Evolutionary conservation across 164 flowering plant genomes (phyloP), one percentile per base, ranked within the genome.

Genomic region (Malania oleifera): DNA sequence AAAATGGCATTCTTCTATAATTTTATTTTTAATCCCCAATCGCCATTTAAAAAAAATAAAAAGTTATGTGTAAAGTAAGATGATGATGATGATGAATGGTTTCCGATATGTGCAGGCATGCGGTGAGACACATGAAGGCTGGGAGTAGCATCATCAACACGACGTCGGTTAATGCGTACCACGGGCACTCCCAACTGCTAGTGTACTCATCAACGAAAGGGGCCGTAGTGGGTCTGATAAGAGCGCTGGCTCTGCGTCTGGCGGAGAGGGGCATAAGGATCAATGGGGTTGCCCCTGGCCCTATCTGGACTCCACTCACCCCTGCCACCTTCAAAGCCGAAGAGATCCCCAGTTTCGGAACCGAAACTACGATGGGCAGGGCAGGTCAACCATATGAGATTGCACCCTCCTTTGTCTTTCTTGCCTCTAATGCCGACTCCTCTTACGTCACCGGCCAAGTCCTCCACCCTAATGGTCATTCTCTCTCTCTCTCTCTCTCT

Each of bases 201-300:
- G 97, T 84, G 48, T 87, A 87, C 73, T 70, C 85, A 0, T 56
- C 97, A 1, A 87, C 96, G 0, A 87, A 87, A 52, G 93, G 93
- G 1, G 96, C 88, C 0, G 84, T 87, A 20, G 84, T 87, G 31
- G 72, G 84, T 0, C 87, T 81, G 67, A 86, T 85, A 0, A 76
- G 96, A 65, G 82, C 75, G 1, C 74, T 87, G 1, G 79, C 91
- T 0, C 76, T 82, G 2, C 85, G 82, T 55, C 75, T 85, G 1
- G 89, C 61, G 2, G 34, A 51, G 20, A 81, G 46, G 73, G 89
- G 86, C 0, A 91, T 91, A 12, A 80, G 96, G 0, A 96, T 84
- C 1, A 87, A 86, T 31, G 91, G 82, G 0, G 96, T 87, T 0
- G 89, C 93, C 0, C 91, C 93, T 0, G 91, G 93, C 0, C 97